Percentiles rank a stretch among this genome's conserved stretches.
Evolutionary conservation across 306 rosid genomes (phyloP).

Genomic region (Clitoria ternatea): DNA sequence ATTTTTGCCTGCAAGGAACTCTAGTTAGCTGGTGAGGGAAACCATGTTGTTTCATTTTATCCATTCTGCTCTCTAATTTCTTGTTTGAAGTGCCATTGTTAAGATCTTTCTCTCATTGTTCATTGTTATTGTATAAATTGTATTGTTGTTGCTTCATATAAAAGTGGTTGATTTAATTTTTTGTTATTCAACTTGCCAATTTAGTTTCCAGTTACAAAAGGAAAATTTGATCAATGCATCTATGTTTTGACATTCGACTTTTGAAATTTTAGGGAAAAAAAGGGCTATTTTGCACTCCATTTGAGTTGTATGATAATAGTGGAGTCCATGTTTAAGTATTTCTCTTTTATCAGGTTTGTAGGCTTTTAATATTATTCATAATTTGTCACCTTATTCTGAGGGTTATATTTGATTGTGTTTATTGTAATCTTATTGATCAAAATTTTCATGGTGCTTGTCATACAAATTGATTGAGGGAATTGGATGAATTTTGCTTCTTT

Average conservation of each 20-base stretch:
- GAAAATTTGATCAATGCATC: background rate
- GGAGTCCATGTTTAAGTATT: background rate
- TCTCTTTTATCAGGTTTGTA: background rate
- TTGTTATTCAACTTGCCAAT: background rate
- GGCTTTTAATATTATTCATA: background rate
- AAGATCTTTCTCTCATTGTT: constrained; percentile 6
- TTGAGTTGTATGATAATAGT: background rate
- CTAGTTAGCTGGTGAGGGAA: constrained; percentile 15
- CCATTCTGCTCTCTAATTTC: background rate
- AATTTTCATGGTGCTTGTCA: background rate
- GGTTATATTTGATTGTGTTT: background rate
- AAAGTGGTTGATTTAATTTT: constrained; percentile 18
- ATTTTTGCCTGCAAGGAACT: constrained; percentile 16
- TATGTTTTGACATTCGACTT: background rate
- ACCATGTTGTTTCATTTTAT: constrained; percentile 20
- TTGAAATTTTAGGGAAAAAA: background rate
- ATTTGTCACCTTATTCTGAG: background rate
- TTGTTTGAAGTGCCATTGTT: constrained; percentile 13
- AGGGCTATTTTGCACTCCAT: background rate
- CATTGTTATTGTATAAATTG: constrained; percentile 17
- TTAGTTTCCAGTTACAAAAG: background rate
- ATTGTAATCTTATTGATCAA: constrained; percentile 4
- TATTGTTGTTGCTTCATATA: background rate
- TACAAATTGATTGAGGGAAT: constrained; percentile 25
- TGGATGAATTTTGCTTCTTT: constrained; percentile 17